These are phyloP conservation scores for Stemphylium beticola DNA, from an alignment of 2,329 filamentous ascomycete genomes.

Conservation along the genomic window DNA sequence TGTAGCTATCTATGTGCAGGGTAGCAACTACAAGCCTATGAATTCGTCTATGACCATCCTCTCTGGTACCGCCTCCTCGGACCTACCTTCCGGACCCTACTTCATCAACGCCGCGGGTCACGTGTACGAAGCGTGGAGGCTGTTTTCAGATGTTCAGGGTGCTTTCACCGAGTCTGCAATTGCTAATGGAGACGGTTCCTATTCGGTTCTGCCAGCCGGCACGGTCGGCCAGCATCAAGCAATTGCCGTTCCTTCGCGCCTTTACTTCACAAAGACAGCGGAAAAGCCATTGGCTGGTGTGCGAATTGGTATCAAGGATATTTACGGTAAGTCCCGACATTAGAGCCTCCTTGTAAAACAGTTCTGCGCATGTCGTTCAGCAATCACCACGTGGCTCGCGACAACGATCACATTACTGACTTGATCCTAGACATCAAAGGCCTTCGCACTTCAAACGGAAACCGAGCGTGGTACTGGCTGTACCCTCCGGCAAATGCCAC, in stretches of 20 bases:
- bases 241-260: conserved; percentile 62
- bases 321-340: conserved; percentile 49
- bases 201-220: conserved; percentile 50
- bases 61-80: conserved; percentile 20
- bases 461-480: conserved; percentile 63
- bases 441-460: conserved; percentile 63
- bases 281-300: conserved; percentile 65
- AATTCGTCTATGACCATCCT: conserved; percentile 27
- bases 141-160: conserved; percentile 58
- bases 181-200: conserved; percentile 48
- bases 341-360: neutral
- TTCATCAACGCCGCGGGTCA: conserved; percentile 56
- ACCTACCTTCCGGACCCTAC: conserved; percentile 57
- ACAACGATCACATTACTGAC: conserved; percentile 36
- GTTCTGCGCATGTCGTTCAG: neutral
- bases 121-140: conserved; percentile 57
- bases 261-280: conserved; percentile 55
- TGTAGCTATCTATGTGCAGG: conserved; percentile 32
- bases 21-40: conserved; percentile 27
- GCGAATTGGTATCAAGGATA: conserved; percentile 68
- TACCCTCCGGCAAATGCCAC: conserved; percentile 56
- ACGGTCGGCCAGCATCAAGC: conserved; percentile 49
- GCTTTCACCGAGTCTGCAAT: conserved; percentile 59
- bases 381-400: too few relatives aligned
- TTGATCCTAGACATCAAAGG: conserved; percentile 64